phyloP scores from a whole-genome alignment of 805 yeast genomes.

The Candida ficus region DNA sequence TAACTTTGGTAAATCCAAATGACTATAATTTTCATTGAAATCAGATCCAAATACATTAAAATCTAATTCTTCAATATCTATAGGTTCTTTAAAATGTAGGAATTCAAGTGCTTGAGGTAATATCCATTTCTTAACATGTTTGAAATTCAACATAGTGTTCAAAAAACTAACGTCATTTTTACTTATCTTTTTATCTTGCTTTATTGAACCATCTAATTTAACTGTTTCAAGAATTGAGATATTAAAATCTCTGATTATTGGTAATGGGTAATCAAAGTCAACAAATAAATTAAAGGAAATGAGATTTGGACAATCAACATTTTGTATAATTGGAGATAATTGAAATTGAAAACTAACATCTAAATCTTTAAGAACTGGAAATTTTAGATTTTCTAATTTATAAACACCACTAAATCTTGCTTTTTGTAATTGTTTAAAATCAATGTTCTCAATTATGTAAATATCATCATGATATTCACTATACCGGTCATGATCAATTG shows the following conservation, averaged over 20 bases:
- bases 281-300: neutral
- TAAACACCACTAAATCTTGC: too few species aligned
- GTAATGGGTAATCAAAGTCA: neutral
- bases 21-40: too few species aligned
- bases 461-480: too few species aligned
- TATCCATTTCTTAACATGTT: neutral
- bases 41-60: neutral
- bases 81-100: neutral
- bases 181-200: neutral
- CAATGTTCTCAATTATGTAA: too few species aligned
- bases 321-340: neutral
- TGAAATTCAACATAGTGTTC: neutral
- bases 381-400: neutral
- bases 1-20: neutral
- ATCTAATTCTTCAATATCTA: neutral
- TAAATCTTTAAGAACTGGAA: neutral
- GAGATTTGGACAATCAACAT: neutral
- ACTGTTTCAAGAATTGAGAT: neutral
- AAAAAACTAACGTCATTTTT: too few species aligned
- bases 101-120: neutral
- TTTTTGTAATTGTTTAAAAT: too few species aligned
- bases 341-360: neutral
- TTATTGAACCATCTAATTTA: neutral
- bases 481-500: too few species aligned
- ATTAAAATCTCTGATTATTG: neutral